These are phyloP conservation scores for Takashimella tepidaria DNA, from an alignment of 1,284 basidiomycete genomes.

Conservation along the genomic window DNA sequence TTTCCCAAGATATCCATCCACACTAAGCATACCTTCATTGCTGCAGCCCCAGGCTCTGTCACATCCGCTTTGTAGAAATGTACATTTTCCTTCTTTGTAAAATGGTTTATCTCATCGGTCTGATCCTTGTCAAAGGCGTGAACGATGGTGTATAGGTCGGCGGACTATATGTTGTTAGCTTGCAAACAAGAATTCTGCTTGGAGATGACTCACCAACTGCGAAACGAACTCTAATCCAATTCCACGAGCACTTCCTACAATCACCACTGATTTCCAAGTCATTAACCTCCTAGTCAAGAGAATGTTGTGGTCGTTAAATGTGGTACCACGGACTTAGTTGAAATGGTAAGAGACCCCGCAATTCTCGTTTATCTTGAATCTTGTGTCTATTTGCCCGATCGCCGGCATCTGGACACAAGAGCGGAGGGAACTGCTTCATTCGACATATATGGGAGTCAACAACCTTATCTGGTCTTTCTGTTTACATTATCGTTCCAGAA, in stretches of 20 bases:
- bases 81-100: not conserved
- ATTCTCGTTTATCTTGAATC: too few species aligned
- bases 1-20: too few species aligned
- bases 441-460: too few species aligned
- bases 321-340: too few species aligned
- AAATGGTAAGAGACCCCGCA: too few species aligned
- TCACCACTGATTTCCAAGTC: not conserved
- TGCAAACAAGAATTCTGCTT: not conserved
- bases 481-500: too few species aligned
- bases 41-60: not conserved
- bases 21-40: slow-evolving; percentile 1
- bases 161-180: not conserved
- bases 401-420: too few species aligned
- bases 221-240: slow-evolving; percentile 2
- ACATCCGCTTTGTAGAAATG: not conserved
- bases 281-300: too few species aligned
- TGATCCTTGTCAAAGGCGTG: not conserved
- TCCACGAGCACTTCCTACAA: not conserved
- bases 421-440: too few species aligned
- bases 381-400: too few species aligned
- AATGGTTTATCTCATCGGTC: not conserved
- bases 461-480: too few species aligned
- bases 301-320: too few species aligned
- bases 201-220: not conserved
- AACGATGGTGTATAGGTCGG: not conserved